phyloP scores from a whole-genome alignment of 2,329 filamentous ascomycete species.

The Incumbomyces lentus region DNA sequence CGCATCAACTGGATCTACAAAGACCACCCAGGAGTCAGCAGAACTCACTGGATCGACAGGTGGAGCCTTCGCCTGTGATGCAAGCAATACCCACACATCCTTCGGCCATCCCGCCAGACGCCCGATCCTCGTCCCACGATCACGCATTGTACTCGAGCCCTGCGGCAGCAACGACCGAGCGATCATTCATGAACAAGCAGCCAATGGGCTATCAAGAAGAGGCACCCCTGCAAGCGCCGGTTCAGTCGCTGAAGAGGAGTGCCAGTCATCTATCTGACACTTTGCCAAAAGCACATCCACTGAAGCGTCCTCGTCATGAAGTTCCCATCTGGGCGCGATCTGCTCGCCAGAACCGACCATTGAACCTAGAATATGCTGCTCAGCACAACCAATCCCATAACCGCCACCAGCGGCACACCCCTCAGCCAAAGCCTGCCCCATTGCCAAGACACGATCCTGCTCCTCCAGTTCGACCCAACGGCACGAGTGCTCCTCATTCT shows the following conservation, averaged over 20 bases:
- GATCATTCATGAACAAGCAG: background rate
- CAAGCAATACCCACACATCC: background rate
- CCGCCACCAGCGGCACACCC: background rate
- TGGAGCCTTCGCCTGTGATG: background rate
- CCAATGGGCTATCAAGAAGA: background rate
- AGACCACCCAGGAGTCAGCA: slow-evolving; percentile 7
- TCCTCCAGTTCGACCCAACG: background rate
- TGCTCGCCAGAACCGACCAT: slow-evolving; percentile 24
- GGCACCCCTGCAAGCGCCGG: background rate
- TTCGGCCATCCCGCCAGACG: slow-evolving; percentile 6
- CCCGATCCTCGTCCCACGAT: slow-evolving; percentile 12
- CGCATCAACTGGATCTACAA: slow-evolving; percentile 6
- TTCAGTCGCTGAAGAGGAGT: slow-evolving; percentile 16
- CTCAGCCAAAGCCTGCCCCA: background rate
- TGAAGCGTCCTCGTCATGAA: slow-evolving; percentile 43
- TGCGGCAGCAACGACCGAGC: slow-evolving; percentile 6
- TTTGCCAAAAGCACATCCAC: slow-evolving; percentile 28
- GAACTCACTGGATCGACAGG: slow-evolving; percentile 6
- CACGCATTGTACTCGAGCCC: slow-evolving; percentile 11
- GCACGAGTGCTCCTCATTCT: background rate
- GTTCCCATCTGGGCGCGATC: slow-evolving; percentile 43
- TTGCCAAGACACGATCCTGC: background rate
- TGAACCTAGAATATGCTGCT: slow-evolving; percentile 13
- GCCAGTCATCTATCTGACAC: slow-evolving; percentile 16
- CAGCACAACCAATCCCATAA: too few species aligned